Base-by-base conservation (phyloP, 2,329 filamentous ascomycete genomes). In the Cytospora piceicola region DNA sequence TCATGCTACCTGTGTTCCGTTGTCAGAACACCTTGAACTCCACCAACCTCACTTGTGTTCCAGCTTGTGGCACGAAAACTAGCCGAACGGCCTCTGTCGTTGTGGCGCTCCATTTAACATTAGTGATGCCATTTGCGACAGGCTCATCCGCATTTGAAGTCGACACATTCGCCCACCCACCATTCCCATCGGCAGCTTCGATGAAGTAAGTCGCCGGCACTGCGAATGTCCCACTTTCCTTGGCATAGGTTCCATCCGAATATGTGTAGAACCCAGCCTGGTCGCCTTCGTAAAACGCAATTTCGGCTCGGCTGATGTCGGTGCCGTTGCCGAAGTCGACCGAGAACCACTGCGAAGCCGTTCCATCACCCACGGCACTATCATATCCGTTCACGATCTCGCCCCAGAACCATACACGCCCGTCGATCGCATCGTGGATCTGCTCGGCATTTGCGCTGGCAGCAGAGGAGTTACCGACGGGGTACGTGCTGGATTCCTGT, bases 331-430 rank as follows among this genome's bases (percentile, higher is more conserved):
- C 76, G 64, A 79, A 78, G 57, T 77, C 74, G 49, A 79, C 75
- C 12, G 73, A 68, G 63, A 73, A 78, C 77, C 77, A 78, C 17
- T 78, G 63, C 58, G 65, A 39, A 15, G 74, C 68, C 0, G 71
- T 70, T 7, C 72, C 74, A 55, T 67, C 65, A 22, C 72, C 73
- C 4, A 69, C 61, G 1, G 77, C 71, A 1, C 74, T 75, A 60
- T 75, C 71, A 75, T 77, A 79, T 5, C 77, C 77, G 61, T 79
- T 78, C 1, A 75, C 72, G 0, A 78, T 70, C 30, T 79, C 76
- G 1, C 73, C 72, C 67, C 75, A 79, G 70, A 79, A 79, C 74
- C 74, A 78, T 20, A 79, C 71, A 8, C 77, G 72, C 4, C 77
- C 77, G 59, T 79, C 77, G 52, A 79, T 78, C 1, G 76, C 71